These are phyloP conservation scores for Termitomyces eurrhizus DNA, from an alignment of 768 basidiomycete genomes.

Conservation along the genomic window DNA sequence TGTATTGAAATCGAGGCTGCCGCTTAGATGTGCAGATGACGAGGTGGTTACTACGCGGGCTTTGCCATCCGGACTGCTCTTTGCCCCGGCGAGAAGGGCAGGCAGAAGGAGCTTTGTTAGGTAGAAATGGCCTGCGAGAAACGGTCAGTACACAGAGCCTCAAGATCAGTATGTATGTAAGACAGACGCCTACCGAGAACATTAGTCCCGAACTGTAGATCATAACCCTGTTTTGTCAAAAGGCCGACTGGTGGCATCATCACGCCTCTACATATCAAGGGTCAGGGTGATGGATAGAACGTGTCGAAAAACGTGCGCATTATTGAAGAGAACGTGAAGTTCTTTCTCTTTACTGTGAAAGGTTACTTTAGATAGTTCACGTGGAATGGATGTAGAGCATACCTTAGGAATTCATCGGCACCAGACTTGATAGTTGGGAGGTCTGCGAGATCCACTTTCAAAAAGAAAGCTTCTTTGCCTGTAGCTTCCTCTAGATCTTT, in stretches of 20 bases:
- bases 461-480: constrained; percentile 39
- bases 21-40: constrained; percentile 24
- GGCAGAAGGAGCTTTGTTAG: constrained; percentile 45
- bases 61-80: constrained; percentile 28
- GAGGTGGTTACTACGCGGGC: constrained; percentile 41
- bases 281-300: background rate
- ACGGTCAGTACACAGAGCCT: constrained; percentile 16
- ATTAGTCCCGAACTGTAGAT: constrained; percentile 56
- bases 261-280: constrained; percentile 34
- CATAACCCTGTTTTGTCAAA: constrained; percentile 52
- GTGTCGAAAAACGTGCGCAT: constrained; percentile 30
- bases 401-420: constrained; percentile 39
- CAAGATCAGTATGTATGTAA: constrained; percentile 4
- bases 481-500: constrained; percentile 46
- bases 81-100: constrained; percentile 31
- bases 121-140: constrained; percentile 37
- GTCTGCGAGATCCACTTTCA: constrained; percentile 42
- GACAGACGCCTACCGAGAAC: constrained; percentile 35
- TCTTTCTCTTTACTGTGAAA: constrained; percentile 36
- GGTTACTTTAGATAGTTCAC: background rate
- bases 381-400: background rate
- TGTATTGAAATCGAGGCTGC: constrained; percentile 34
- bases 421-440: constrained; percentile 35
- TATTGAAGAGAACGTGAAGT: constrained; percentile 47
- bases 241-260: constrained; percentile 40